Evolutionary conservation across 768 basidiomycete species (phyloP).

Genomic region (Phylloporus sp.): DNA sequence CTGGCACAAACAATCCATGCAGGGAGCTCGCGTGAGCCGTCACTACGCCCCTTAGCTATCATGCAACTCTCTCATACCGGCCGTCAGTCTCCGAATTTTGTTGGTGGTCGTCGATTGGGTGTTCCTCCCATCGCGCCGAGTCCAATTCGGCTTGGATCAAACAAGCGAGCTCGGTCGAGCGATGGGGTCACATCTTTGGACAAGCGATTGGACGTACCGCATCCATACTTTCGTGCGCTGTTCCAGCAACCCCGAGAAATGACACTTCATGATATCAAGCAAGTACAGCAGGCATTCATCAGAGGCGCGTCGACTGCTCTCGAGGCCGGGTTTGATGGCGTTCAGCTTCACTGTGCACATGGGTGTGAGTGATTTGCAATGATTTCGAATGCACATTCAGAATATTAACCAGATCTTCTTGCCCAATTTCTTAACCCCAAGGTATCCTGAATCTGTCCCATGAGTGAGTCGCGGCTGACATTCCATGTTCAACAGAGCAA

Average conservation of each 20-base stretch:
- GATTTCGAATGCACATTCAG: not conserved
- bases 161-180: conserved; percentile 3
- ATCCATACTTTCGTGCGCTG: conserved; percentile 34
- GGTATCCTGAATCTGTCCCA: conserved; percentile 33
- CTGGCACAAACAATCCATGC: conserved; percentile 52
- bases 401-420: conserved; percentile 54
- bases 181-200: conserved; percentile 4
- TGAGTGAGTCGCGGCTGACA: conserved; percentile 13
- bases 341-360: conserved; percentile 81
- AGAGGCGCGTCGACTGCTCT: conserved; percentile 60
- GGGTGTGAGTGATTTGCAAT: conserved; percentile 55
- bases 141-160: conserved; percentile 44
- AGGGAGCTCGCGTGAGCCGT: conserved; percentile 3
- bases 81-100: conserved; percentile 71
- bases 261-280: conserved; percentile 53
- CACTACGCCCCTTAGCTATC: conserved; percentile 43
- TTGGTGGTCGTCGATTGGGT: conserved; percentile 63
- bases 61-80: conserved; percentile 84
- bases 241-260: conserved; percentile 65
- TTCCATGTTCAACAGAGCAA: conserved; percentile 37
- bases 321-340: conserved; percentile 75
- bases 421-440: conserved; percentile 74
- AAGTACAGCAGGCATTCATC: conserved; percentile 59
- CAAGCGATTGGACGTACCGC: conserved; percentile 9
- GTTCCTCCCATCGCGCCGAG: conserved; percentile 68